These are phyloP conservation scores for Saturnispora gosingensis DNA, from an alignment of 805 yeast genomes.

Conservation along the genomic window DNA sequence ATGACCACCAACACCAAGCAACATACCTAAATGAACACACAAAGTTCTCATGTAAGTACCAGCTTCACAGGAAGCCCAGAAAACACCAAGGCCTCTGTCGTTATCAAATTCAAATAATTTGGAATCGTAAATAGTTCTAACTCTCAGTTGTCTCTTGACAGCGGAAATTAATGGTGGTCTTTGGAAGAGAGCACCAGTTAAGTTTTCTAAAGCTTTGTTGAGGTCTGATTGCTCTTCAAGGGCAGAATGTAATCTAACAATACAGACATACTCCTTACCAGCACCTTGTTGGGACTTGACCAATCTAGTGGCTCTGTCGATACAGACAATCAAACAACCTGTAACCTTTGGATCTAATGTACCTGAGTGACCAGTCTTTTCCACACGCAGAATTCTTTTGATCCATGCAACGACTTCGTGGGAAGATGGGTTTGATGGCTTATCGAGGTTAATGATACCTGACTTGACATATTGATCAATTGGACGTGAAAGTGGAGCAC, in stretches of 20 bases:
- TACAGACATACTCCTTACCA: slow-evolving; percentile 98
- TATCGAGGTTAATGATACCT: slow-evolving; percentile 95
- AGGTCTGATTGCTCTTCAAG: slow-evolving; percentile 81
- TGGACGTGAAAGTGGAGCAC: slow-evolving; percentile 92
- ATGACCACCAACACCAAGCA: slow-evolving; percentile 97
- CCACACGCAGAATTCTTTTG: slow-evolving; percentile 88
- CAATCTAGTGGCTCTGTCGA: slow-evolving; percentile 95
- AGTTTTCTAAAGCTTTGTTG: slow-evolving; percentile 79
- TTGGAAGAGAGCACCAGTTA: slow-evolving; percentile 98
- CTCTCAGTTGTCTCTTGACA: slow-evolving; percentile 97
- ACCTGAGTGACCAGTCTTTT: slow-evolving; percentile 98
- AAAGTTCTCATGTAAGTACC: slow-evolving; percentile 99
- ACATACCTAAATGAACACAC: slow-evolving; percentile 98
- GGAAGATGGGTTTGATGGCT: slow-evolving; percentile 96
- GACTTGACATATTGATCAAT: slow-evolving; percentile 80
- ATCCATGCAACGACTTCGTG: slow-evolving; percentile 99
- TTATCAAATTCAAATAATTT: slow-evolving; percentile 93
- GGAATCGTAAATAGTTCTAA: slow-evolving; percentile 94
- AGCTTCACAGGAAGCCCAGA: slow-evolving; percentile 99
- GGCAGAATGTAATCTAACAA: slow-evolving; percentile 90
- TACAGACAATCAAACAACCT: slow-evolving; percentile 96
- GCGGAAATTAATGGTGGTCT: slow-evolving; percentile 99
- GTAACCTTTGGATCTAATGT: slow-evolving; percentile 96
- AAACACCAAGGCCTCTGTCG: slow-evolving; percentile 93
- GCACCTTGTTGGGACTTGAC: slow-evolving; percentile 99